phyloP scores from a whole-genome alignment of 2,329 filamentous ascomycete species.

The Alternaria alternata region DNA sequence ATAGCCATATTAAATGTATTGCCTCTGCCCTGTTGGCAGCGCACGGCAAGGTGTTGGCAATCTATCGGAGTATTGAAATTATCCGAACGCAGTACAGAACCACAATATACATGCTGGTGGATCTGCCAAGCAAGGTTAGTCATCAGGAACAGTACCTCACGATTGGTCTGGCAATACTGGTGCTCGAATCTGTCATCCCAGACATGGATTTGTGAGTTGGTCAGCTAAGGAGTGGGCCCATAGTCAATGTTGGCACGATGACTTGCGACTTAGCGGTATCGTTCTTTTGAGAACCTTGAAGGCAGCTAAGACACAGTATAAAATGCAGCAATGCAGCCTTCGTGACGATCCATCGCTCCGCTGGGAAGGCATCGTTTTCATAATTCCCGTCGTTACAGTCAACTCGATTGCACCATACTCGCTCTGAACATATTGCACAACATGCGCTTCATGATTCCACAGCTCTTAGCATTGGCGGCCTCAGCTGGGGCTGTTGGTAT shows the following conservation, averaged over 20 bases:
- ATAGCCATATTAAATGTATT: conserved; percentile 13
- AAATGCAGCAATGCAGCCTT: not conserved
- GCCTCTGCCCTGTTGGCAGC: not conserved
- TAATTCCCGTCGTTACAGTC: not conserved
- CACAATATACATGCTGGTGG: conserved; percentile 4
- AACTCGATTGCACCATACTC: not conserved
- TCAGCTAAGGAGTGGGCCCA: not conserved
- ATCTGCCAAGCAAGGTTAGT: conserved; percentile 14
- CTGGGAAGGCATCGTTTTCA: not conserved
- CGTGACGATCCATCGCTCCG: not conserved
- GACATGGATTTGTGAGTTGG: not conserved
- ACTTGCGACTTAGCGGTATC: not conserved
- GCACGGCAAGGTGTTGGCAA: conserved; percentile 3
- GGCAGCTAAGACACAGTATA: conserved; percentile 1
- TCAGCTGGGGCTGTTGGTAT: conserved; percentile 34
- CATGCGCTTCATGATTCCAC: conserved; percentile 26
- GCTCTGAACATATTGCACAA: conserved; percentile 3
- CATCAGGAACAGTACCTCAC: not conserved
- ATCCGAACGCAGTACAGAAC: conserved; percentile 16
- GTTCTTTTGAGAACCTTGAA: not conserved
- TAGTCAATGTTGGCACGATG: not conserved
- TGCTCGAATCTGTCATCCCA: not conserved
- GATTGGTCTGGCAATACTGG: conserved; percentile 5
- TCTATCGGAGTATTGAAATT: conserved; percentile 25
- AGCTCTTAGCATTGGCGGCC: conserved; percentile 21